A percentile compares a stretch with the other conserved stretches of the same genome.
phyloP scores from a whole-genome alignment of 169 alveolate species.

The Plasmodium adleri region DNA sequence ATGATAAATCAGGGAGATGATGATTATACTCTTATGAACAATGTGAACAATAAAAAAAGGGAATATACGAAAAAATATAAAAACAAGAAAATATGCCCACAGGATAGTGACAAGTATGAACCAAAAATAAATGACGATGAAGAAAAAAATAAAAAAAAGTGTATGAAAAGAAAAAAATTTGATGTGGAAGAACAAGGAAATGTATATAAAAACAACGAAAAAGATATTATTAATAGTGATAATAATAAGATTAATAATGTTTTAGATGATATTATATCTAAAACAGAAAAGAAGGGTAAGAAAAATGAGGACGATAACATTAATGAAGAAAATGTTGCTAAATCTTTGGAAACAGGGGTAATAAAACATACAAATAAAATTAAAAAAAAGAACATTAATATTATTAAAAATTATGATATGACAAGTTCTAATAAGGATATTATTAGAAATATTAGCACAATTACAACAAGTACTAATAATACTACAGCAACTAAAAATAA shows the following conservation, averaged over 20 bases:
- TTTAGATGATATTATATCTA: background rate
- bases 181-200: background rate
- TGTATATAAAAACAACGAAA: background rate
- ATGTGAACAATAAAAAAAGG: slow-evolving; percentile 9
- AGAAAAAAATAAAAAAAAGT: slow-evolving; percentile 3
- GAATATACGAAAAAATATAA: background rate
- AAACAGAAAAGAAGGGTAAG: background rate
- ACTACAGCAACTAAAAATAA: no score
- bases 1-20: no score
- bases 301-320: background rate
- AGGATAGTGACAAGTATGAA: background rate
- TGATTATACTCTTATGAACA: background rate
- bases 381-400: background rate
- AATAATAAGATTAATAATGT: background rate
- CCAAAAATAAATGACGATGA: background rate
- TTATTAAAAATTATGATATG: no score
- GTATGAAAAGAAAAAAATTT: slow-evolving; percentile 4
- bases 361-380: background rate
- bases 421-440: no score
- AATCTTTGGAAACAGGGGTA: background rate
- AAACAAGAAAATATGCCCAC: background rate
- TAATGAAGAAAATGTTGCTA: background rate
- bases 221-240: background rate
- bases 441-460: no score
- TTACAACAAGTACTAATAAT: no score